Evolutionary conservation across 106 monocot species (phyloP), one percentile per base, ranked within the genome.

Genomic region (Alisma plantagoaquatica): DNA sequence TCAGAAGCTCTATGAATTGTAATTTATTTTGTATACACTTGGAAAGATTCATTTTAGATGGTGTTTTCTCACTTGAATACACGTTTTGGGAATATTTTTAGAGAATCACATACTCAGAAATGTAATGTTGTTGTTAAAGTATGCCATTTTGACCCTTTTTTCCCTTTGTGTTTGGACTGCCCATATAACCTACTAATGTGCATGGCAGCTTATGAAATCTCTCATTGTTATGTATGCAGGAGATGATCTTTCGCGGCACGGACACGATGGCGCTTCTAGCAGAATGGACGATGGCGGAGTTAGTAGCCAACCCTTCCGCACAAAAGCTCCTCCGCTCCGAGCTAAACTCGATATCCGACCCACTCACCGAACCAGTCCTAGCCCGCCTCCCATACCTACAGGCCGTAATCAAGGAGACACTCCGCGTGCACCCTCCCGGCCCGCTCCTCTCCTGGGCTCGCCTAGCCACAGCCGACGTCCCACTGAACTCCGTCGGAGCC

Each of bases 381-480:
- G 27, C 50, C 7, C 16, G 19, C 15, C 56, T 67, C 10, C 57
- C 67, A 17, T 67, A 67, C 30, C 58, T 67, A 0, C 49, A 58
- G 9, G 67, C 67, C 10, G 67, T 67, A 4, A 23, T 67, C 7
- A 67, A 58, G 58, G 67, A 67, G 38, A 56, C 67, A 0, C 56
- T 67, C 0, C 48, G 67, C 2, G 25, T 5, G 26, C 67, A 67
- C 30, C 67, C 67, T 3, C 67, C 67, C 4, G 67, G 67, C 21
- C 67, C 67, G 6, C 67, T 67, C 11, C 67, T 67, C 19, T 67
- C 67, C 8, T 67, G 67, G 67, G 67, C 67, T 11, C 67, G 67
- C 23, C 58, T 67, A 19, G 31, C 67, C 0, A 67, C 57, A 3
- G 15, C 67, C 1, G 49, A 57, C 38, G 58, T 56, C 27, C 32